Evolutionary conservation across 345 rosid genomes (phyloP), one percentile per base, ranked within the genome.

Genomic region (Kandelia obovata): DNA sequence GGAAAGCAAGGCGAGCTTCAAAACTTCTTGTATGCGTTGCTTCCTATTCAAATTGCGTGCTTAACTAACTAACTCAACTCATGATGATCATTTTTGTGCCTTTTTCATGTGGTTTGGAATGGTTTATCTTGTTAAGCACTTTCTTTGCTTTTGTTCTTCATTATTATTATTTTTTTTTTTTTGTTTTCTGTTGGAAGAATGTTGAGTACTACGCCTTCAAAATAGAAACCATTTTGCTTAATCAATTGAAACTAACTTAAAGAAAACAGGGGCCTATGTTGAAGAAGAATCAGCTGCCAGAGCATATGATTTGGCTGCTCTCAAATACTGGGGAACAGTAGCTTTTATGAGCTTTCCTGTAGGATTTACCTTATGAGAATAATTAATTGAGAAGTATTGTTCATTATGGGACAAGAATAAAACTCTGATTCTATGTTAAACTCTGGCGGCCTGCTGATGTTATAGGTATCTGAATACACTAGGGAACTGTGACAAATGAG

Each of bases 241-340:
- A 19, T 7, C 34, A 53, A 25, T 26, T 15, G 15, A 23, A 64
- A 2, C 15, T 0, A 26, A n/a, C 27, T 15, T 20, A 17, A 64
- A 28, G 31, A 26, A 6, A 0, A 32, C 63, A 78, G 80, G 82
- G 47, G 83, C 83, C 27, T 82, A 77, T 71, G 81, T 79, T 69
- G 79, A 79, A 71, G 85, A 82, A 66, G 85, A 76, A 76, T 71
- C 85, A 34, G 85, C 85, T 0, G 85, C 81, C 4, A 76, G 79
- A 72, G 83, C 83, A 5, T 82, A 79, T 32, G 83, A 82, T 65
- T 73, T 82, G 53, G 85, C 82, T 55, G 82, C 81, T 64, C 76
- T 82, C 32, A 79, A 82, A 66, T 79, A 76, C 64, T 68, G 85
- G 85, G 85, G 80, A 11, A 21, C 72, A 21, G 68, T 81, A 47